phyloP scores from a whole-genome alignment of 768 basidiomycete genomes.

The Krasilnikovozyma curviuscula region DNA sequence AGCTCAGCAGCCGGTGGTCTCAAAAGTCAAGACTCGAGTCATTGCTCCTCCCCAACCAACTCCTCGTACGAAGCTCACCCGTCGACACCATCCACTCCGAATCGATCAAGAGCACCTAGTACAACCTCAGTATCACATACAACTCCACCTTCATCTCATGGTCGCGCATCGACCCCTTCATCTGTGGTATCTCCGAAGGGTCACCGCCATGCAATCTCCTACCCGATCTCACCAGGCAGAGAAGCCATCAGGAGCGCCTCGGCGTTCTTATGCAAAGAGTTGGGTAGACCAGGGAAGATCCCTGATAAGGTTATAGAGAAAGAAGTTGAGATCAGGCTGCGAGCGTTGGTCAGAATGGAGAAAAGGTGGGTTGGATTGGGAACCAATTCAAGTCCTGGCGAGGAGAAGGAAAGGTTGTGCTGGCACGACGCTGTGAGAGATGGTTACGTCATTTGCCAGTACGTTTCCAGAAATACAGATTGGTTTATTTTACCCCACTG shows the following conservation, averaged over 20 bases:
- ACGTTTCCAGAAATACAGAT: no score
- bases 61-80: no score
- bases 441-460: conserved; percentile 8
- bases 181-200: no score
- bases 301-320: neutral
- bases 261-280: conserved; percentile 5
- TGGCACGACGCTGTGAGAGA: conserved; percentile 1
- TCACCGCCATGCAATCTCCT: conserved; percentile 2
- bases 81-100: no score
- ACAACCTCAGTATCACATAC: no score
- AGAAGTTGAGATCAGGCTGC: conserved; percentile 2
- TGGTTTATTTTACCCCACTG: neutral
- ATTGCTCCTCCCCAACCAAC: no score
- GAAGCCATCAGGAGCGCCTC: neutral
- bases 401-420: conserved; percentile 3
- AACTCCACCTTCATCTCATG: no score
- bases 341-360: neutral
- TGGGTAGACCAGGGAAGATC: neutral
- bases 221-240: neutral
- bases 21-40: no score
- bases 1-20: no score
- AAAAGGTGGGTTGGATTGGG: neutral
- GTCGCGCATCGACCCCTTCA: no score
- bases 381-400: neutral
- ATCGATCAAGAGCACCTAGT: no score